Evolutionary conservation across 768 basidiomycete genomes (phyloP).

Genomic region (Suillus sp.): DNA sequence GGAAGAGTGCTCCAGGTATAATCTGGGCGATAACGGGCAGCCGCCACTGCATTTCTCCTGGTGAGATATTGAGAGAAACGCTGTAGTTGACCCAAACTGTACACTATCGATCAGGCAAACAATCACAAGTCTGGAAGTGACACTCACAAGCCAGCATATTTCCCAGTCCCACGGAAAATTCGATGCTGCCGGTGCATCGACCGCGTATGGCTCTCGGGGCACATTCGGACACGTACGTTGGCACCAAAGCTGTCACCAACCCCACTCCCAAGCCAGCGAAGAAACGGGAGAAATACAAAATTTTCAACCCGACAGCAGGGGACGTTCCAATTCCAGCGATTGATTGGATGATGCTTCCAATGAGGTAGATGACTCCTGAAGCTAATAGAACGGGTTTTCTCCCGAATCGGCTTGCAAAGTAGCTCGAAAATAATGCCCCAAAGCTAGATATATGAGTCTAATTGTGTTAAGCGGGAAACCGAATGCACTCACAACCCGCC

Average conservation of each 20-base stretch:
- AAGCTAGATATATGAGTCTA: conserved; percentile 19
- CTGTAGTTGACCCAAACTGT: conserved; percentile 42
- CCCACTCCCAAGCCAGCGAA: conserved; percentile 52
- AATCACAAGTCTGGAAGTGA: not conserved
- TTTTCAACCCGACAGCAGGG: conserved; percentile 25
- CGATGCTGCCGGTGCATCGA: conserved; percentile 37
- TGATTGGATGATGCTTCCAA: conserved; percentile 40
- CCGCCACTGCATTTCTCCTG: conserved; percentile 38
- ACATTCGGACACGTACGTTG: conserved; percentile 41
- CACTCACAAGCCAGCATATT: conserved; percentile 40
- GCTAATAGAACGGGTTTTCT: conserved; percentile 36
- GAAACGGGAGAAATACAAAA: conserved; percentile 43
- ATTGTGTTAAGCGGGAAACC: not conserved
- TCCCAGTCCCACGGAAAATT: conserved; percentile 35
- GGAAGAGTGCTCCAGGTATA: conserved; percentile 42
- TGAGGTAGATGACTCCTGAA: conserved; percentile 34
- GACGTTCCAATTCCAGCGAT: conserved; percentile 35
- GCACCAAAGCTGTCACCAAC: conserved; percentile 36
- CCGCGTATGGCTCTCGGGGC: conserved; percentile 41
- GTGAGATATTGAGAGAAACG: conserved; percentile 27
- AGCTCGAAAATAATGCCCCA: conserved; percentile 32
- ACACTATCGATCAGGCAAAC: not conserved
- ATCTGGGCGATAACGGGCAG: conserved; percentile 39
- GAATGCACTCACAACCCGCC: conserved; percentile 32
- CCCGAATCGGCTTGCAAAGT: conserved; percentile 36